phyloP scores from a whole-genome alignment of 768 basidiomycete genomes.

The Coprinopsis strossmayeri region DNA sequence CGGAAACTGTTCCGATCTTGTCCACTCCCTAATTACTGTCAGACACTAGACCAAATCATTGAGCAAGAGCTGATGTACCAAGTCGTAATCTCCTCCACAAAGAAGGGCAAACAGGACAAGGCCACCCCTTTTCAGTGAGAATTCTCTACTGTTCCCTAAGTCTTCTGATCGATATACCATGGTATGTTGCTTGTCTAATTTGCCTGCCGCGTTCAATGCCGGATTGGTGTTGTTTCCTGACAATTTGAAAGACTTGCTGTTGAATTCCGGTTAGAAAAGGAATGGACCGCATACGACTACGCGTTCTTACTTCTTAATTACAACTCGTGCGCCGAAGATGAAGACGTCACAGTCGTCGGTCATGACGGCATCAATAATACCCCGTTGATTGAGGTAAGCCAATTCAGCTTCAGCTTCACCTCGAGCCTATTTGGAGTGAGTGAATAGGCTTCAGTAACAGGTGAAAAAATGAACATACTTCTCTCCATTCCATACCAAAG shows the following conservation, averaged over 20 bases:
- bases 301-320: constrained; percentile 1
- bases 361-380: background rate
- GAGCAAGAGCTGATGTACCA: constrained; percentile 8
- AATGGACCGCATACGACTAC: background rate
- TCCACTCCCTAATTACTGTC: constrained; percentile 23
- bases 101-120: constrained; percentile 63
- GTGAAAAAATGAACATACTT: too few species aligned
- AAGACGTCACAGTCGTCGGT: constrained; percentile 1
- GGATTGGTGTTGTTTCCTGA: constrained; percentile 34
- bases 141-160: constrained; percentile 43
- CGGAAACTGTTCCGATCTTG: constrained; percentile 46
- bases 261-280: constrained; percentile 43
- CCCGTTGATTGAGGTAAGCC: background rate
- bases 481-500: constrained; percentile 45
- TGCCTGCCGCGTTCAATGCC: constrained; percentile 14
- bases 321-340: background rate
- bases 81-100: constrained; percentile 65
- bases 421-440: constrained; percentile 20
- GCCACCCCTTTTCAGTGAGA: constrained; percentile 56
- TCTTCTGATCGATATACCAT: constrained; percentile 40
- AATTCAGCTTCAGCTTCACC: constrained; percentile 7
- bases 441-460: too few species aligned
- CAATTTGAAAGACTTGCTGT: constrained; percentile 33
- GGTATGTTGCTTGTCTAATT: constrained; percentile 15
- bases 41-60: constrained; percentile 23